A percentile compares a stretch with the other conserved stretches of the same genome.
Evolutionary conservation across 2,329 filamentous ascomycete genomes (phyloP).

Genomic region (Ophiostoma piceae): DNA sequence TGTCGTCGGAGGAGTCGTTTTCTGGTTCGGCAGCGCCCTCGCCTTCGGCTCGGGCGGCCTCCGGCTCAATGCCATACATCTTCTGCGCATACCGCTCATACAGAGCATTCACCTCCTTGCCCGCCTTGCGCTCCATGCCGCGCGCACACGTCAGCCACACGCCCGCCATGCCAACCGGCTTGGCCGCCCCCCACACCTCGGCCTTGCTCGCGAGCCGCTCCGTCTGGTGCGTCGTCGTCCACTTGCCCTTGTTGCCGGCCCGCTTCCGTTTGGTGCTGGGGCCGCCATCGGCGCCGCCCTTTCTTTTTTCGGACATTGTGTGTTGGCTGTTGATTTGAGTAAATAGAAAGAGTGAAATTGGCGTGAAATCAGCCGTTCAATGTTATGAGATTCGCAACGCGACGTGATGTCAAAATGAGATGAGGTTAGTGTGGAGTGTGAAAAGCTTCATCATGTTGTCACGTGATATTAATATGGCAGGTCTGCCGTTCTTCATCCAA

Average conservation of each 20-base stretch:
- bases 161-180: constrained; percentile 61
- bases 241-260: constrained; percentile 52
- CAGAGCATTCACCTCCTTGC: constrained; percentile 55
- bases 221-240: constrained; percentile 56
- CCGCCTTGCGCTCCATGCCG: constrained; percentile 64
- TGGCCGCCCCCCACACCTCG: constrained; percentile 44
- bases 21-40: constrained; percentile 26
- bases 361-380: no score
- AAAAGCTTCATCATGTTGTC: not conserved
- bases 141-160: constrained; percentile 75
- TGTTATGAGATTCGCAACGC: not conserved
- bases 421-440: not conserved
- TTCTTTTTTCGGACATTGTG: constrained; percentile 38
- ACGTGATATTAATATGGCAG: not conserved
- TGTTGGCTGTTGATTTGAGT: not conserved
- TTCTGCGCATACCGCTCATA: constrained; percentile 55
- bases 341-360: no score
- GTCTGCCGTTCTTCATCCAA: no score
- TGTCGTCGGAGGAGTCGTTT: constrained; percentile 50
- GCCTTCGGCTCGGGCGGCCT: no score
- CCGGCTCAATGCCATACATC: constrained; percentile 47
- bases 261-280: constrained; percentile 38
- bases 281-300: constrained; percentile 32
- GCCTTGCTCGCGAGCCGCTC: constrained; percentile 41
- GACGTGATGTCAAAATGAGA: not conserved